Base-by-base conservation (phyloP, 495 filamentous ascomycete genomes). In the Sordaria brevicollis region DNA sequence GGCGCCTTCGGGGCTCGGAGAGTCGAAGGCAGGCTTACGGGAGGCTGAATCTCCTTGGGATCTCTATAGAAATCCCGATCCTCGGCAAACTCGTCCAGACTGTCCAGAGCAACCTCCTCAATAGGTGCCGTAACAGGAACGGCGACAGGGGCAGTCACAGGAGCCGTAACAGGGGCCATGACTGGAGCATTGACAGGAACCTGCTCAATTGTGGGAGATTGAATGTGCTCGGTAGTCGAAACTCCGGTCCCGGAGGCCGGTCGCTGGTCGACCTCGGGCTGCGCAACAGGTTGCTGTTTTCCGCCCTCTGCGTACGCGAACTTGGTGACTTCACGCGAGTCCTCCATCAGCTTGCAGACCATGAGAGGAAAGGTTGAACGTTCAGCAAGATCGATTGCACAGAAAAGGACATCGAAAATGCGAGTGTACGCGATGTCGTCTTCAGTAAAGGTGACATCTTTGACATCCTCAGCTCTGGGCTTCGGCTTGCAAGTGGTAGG, bases 21-120 rank as follows among this genome's bases (percentile, higher is more conserved):
- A 62, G 25, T 25, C 13, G 49, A 62, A 62, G 49, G 11, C 25
- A 15, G 49, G 49, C 25, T 62, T 25, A 62, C 49, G 17, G 25
- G 25, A 62, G 49, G 49, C 5, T 62, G 49, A 6, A 62, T 62
- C 25, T 62, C 49, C 25, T 62, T 62, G 2, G 49, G 49, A 25
- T 62, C 49, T 62, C 49, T 62, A 10, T 75, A 74, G 29, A 78
- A 78, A 10, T 76, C 73, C 8, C 65, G 41, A 41, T 78, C 73
- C 35, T 76, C 76, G 3, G 76, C 75, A 34, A 78, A 73, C 33
- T 71, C 74, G 43, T 75, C 74, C 54, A 75, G 73, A 62, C 75
- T 72, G 54, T 54, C 54, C 11, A 62, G 25, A 31, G 49, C 49
- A 62, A 62, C 25, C 49, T 62, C 49, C 25, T 62, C 49, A 17